phyloP scores from a whole-genome alignment of 1,284 basidiomycete species.

The Melampsora larici-populina region DNA sequence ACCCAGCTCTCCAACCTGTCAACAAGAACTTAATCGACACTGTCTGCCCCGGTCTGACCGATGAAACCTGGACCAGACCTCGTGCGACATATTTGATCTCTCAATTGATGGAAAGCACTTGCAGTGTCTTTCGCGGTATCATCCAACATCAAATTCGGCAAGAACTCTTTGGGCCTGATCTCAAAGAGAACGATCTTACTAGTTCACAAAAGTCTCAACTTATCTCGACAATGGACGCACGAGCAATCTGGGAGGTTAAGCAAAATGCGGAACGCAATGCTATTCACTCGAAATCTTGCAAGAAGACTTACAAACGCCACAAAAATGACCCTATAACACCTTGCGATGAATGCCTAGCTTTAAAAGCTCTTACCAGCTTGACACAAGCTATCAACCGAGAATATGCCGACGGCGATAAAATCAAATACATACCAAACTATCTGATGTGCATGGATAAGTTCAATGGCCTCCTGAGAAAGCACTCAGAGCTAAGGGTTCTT shows the following conservation, averaged over 20 bases:
- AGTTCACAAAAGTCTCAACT: background rate
- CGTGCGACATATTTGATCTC: background rate
- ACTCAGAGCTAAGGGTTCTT: background rate
- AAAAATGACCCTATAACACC: background rate
- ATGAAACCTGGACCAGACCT: conserved; percentile 14
- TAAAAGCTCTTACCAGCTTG: conserved; percentile 2
- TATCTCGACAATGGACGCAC: conserved; percentile 4
- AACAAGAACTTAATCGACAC: too few relatives aligned
- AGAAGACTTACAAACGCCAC: background rate
- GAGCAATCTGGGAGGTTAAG: conserved; percentile 9
- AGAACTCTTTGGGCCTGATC: conserved; percentile 1
- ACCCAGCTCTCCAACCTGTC: too few relatives aligned
- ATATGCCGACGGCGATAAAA: conserved; percentile 4
- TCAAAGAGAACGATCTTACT: background rate
- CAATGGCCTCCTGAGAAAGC: background rate
- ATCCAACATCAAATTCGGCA: background rate
- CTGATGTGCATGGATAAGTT: conserved; percentile 16
- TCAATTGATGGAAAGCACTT: background rate
- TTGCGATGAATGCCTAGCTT: conserved; percentile 1
- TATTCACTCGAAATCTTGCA: conserved; percentile 8
- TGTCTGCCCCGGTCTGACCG: conserved; percentile 3
- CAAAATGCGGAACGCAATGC: background rate
- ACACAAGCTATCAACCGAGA: background rate
- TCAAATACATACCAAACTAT: conserved; percentile 3
- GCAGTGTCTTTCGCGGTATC: background rate